Base-by-base conservation (phyloP, 2,329 filamentous ascomycete species). In the Bipolaris gigantea region DNA sequence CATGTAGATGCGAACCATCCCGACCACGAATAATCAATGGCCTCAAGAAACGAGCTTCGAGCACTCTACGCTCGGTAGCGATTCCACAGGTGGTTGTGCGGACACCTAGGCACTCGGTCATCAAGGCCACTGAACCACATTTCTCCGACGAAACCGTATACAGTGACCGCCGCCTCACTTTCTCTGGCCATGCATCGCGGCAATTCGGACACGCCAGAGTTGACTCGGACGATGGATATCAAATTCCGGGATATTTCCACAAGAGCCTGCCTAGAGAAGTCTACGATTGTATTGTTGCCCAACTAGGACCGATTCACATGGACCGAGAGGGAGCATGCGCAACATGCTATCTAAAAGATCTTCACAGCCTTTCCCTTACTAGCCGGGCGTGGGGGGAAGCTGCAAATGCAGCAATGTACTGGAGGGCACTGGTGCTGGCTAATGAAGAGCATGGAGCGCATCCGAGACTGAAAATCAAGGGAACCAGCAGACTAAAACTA, bases 351-450 rank as follows among this genome's bases (percentile, higher is more conserved):
- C 75, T 83, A 58, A 76, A 76, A 50, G 83, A 86, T 64, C 66
- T 86, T 18, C 76, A 78, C 58, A 77, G 77, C 43, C 71, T 85
- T 27, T 78, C 80, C 43, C 67, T 84, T 56, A 82, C 81, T 16
- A 83, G 79, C 59, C 81, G 80, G 48, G 71, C 76, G n/a, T 86
- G 83, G 83, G 78, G 83, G 60, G 79, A 76, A 57, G 77, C 77
- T 13, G 81, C 81, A 10, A 77, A 78, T 60, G 72, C 73, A 47
- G 74, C 74, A 61, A 69, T 85, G 79, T 84, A 84, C 61, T 73
- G 74, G 45, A 76, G 74, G 47, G 76, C 82, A 23, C 74, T 80
- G 53, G 75, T 84, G 18, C 65, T 80, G 16, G 77, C 77, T 18
- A 75, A 77, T 52, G 79, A 81, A 27, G 53, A 63, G 3, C 46